These are phyloP conservation scores for Clonostachys chloroleuca DNA, from an alignment of 2,329 filamentous ascomycete genomes.

Conservation along the genomic window DNA sequence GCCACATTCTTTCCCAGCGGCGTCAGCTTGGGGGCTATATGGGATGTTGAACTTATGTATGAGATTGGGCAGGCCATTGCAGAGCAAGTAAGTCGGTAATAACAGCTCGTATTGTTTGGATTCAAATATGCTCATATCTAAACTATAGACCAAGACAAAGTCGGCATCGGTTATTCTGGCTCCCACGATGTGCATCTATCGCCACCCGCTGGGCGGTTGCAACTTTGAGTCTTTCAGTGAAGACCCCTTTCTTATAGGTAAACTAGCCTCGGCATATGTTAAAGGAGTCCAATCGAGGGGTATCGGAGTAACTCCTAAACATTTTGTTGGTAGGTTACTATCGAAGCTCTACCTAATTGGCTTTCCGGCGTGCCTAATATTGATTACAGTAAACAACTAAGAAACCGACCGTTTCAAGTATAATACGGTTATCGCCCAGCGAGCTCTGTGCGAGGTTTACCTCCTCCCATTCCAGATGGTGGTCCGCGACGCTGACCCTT, in stretches of 20 bases:
- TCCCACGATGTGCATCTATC: constrained; percentile 50
- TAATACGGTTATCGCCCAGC: constrained; percentile 23
- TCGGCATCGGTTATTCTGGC: constrained; percentile 68
- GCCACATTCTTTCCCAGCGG: neutral
- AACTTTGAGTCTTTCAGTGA: constrained; percentile 74
- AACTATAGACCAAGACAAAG: constrained; percentile 41
- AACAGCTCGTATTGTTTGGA: too few species aligned
- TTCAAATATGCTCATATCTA: too few species aligned
- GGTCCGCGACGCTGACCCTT: constrained; percentile 22
- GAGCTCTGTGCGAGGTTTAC: constrained; percentile 30
- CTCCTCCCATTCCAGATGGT: constrained; percentile 28
- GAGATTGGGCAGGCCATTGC: constrained; percentile 55
- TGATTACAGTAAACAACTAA: constrained; percentile 7
- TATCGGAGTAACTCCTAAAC: constrained; percentile 6
- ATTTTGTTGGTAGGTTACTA: constrained; percentile 13
- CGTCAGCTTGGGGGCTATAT: constrained; percentile 51
- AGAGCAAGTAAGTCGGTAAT: constrained; percentile 14
- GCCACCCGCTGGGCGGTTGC: constrained; percentile 60
- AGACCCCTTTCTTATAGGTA: constrained; percentile 68
- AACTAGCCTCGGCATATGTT: constrained; percentile 42
- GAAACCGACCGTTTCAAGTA: constrained; percentile 25
- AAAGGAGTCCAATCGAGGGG: constrained; percentile 19
- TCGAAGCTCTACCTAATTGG: constrained; percentile 5
- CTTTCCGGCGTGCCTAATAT: constrained; percentile 9
- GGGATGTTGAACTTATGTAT: constrained; percentile 52